Percentiles rank a stretch among this genome's conserved stretches.
phyloP scores from a whole-genome alignment of 176 grass and related monocot genomes.

The Cenchrus americanus region DNA sequence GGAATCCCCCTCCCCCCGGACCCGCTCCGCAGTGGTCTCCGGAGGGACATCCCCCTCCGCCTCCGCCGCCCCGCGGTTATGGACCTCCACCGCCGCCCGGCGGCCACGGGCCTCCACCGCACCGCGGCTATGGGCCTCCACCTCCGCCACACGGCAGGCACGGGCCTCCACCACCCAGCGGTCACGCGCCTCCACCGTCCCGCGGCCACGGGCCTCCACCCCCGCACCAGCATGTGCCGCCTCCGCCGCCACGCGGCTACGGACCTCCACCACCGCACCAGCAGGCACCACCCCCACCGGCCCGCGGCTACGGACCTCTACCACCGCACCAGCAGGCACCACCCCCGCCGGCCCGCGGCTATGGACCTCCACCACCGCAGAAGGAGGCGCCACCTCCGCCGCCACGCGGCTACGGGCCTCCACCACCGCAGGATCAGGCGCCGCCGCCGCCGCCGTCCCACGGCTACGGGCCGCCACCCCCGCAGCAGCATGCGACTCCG shows the following conservation, averaged over 20 bases:
- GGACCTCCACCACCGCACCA: neutral
- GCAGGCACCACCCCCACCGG: conserved; percentile 9
- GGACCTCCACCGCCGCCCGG: neutral
- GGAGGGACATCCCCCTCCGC: neutral
- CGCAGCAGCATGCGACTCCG: conserved; percentile 17
- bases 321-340: conserved; percentile 16
- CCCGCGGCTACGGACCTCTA: conserved; percentile 32
- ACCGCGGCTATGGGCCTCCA: neutral
- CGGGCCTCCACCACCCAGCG: neutral
- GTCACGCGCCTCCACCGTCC: neutral
- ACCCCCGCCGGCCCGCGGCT: neutral
- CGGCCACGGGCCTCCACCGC: neutral
- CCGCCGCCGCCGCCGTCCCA: conserved; percentile 9
- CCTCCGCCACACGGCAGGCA: conserved; percentile 23
- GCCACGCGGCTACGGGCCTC: conserved; percentile 32
- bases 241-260: neutral
- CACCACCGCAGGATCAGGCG: neutral
- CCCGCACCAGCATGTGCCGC: neutral
- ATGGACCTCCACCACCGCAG: neutral
- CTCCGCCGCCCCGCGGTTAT: neutral
- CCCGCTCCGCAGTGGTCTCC: conserved; percentile 38
- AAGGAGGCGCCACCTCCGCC: conserved; percentile 20
- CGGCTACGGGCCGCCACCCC: conserved; percentile 29
- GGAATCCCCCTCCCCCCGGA: neutral
- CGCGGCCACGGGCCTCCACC: conserved; percentile 33